Base-by-base conservation (phyloP, 140 eudicot genomes). In the Anethum foeniculum region DNA sequence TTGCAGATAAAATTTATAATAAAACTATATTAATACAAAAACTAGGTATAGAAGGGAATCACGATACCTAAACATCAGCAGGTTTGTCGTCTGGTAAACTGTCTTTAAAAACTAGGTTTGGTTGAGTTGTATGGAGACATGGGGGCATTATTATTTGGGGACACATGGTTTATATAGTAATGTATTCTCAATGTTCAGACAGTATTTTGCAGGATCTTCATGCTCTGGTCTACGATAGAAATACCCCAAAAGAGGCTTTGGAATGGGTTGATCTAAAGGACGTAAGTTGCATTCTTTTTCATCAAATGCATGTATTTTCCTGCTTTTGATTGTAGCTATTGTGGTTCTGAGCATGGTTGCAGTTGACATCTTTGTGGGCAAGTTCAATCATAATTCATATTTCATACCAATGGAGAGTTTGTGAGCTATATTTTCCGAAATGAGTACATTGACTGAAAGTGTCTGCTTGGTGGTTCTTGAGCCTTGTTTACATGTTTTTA, bases 251-350 rank as follows among this genome's bases (percentile, higher is more conserved):
- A 69, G 94, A 93, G 77, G 86, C 96, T 68, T 85, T 85, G 85
- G 96, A 93, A 72, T 93, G 97, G 97, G 96, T 93, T 82, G 85
- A 93, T 84, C 91, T 93, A 72, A 72, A 87, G n/a, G 96, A 93
- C 85, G 97, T 89, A 88, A n/a, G 77, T 83, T 48, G 39, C 28
- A 44, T 75, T 25, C 32, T 27, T 12, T n/a, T 19, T 23, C 4
- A 73, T 34, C 0, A 0, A 43, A 44, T 38, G 49, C 77, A 73
- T 0, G 1, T n/a, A 73, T 38, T 34, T 19, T 27, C 13, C 3
- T 23, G 4, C 67, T 58, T 58, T 23, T 58, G 13, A 23, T 58
- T 58, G 30, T 30, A 58, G n/a, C 13, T 11, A 60, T 60, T n/a
- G 15, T 60, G 68, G 68, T 27, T 9, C 32, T 60, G 68, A n/a